These are phyloP conservation scores for Suillus bovinus DNA, from an alignment of 768 basidiomycete genomes.

Conservation along the genomic window DNA sequence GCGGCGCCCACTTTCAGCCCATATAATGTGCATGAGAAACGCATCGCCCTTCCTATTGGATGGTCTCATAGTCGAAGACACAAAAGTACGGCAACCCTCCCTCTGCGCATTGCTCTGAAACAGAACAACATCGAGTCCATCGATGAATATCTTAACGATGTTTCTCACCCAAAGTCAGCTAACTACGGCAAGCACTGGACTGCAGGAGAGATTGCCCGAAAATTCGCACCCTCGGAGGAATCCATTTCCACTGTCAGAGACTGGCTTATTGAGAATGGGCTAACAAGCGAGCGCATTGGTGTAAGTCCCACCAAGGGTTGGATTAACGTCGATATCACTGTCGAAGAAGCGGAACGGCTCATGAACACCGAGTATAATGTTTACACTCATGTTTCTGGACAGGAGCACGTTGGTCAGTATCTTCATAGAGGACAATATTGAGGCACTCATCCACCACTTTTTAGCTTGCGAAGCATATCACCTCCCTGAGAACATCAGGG, in stretches of 20 bases:
- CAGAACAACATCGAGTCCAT: constrained; percentile 32
- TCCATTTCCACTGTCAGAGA: constrained; percentile 25
- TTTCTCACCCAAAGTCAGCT: constrained; percentile 34
- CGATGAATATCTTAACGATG: constrained; percentile 30
- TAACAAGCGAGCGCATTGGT: constrained; percentile 22
- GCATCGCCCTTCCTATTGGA: constrained; percentile 30
- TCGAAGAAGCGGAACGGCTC: constrained; percentile 35
- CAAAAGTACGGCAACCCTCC: constrained; percentile 28
- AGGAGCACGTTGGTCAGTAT: constrained; percentile 30
- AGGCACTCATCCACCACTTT: neutral
- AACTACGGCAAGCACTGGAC: constrained; percentile 37
- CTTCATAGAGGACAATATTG: constrained; percentile 4
- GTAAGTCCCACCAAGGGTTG: constrained; percentile 24
- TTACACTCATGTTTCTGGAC: constrained; percentile 30
- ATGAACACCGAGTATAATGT: constrained; percentile 35
- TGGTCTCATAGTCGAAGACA: constrained; percentile 42
- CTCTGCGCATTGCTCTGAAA: constrained; percentile 32
- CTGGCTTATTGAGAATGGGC: constrained; percentile 30
- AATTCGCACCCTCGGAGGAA: constrained; percentile 31
- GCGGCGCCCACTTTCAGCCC: constrained; percentile 20
- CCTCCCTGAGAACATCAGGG: constrained; percentile 30
- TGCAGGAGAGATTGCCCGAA: constrained; percentile 23
- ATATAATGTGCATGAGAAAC: constrained; percentile 41
- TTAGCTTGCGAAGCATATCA: constrained; percentile 36
- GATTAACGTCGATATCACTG: constrained; percentile 30